Evolutionary conservation across 768 basidiomycete species (phyloP).

Genomic region (Tulasnella sp.): DNA sequence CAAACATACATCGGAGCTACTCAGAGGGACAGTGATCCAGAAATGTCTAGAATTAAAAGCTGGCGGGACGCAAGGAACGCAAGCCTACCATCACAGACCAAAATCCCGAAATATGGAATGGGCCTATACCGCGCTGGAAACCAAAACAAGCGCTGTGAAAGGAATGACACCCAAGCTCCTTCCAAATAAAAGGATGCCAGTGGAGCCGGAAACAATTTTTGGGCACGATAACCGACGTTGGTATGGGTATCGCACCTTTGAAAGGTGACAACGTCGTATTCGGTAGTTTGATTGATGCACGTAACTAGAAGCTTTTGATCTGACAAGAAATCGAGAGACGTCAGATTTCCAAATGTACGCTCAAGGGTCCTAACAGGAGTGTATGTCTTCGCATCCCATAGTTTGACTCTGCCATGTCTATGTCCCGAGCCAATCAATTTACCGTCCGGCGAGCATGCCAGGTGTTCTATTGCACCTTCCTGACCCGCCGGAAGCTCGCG

Average conservation of each 20-base stretch:
- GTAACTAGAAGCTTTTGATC: not conserved
- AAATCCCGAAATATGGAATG: too few relatives aligned
- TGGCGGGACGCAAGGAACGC: too few relatives aligned
- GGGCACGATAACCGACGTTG: not conserved
- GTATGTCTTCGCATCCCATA: not conserved
- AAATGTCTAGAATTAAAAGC: too few relatives aligned
- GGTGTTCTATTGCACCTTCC: not conserved
- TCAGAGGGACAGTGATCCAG: too few relatives aligned
- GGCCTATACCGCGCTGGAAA: not conserved
- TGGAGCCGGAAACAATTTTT: not conserved
- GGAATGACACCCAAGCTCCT: not conserved
- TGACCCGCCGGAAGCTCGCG: not conserved
- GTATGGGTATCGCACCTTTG: not conserved
- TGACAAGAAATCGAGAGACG: not conserved
- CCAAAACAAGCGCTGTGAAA: not conserved
- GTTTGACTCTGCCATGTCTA: too few relatives aligned
- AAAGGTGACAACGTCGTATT: not conserved
- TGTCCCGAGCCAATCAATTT: too few relatives aligned
- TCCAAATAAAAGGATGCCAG: not conserved
- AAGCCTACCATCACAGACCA: too few relatives aligned
- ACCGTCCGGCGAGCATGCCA: not conserved
- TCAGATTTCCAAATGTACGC: too few relatives aligned
- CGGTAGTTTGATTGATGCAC: not conserved
- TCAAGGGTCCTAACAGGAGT: not conserved
- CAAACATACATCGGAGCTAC: too few relatives aligned